phyloP scores from a whole-genome alignment of 176 grass and related monocot species.

The Oryza nivara region DNA sequence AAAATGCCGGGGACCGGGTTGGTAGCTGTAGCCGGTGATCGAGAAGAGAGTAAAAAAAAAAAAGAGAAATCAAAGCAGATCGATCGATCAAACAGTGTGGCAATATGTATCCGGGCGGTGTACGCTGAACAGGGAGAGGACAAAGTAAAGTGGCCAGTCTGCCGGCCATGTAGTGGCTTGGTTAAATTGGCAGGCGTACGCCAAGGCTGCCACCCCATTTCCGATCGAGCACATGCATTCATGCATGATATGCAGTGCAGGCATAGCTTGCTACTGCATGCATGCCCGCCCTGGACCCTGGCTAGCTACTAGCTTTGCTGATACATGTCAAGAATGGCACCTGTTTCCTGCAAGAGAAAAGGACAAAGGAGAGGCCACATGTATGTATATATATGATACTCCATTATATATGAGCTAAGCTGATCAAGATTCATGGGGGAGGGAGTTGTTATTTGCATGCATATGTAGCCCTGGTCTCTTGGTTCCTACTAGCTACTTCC shows the following conservation, averaged over 20 bases:
- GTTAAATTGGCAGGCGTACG: slow-evolving; percentile 12
- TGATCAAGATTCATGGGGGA: background rate
- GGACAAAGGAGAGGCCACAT: background rate
- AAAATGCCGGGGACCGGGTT: background rate
- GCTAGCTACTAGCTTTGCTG: background rate
- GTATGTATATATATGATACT: background rate
- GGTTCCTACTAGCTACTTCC: background rate
- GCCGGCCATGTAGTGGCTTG: background rate
- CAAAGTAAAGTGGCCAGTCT: background rate
- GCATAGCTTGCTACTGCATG: background rate
- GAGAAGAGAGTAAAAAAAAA: background rate
- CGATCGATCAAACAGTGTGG: background rate
- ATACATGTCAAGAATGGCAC: background rate
- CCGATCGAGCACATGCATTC: background rate
- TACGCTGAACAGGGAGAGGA: background rate
- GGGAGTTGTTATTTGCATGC: background rate
- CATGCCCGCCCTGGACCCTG: background rate
- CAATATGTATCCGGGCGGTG: background rate
- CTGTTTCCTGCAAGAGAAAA: background rate
- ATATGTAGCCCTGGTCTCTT: background rate
- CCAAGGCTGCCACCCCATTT: slow-evolving; percentile 1
- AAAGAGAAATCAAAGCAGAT: background rate
- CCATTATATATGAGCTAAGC: background rate
- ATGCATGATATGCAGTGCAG: background rate
- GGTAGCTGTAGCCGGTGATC: background rate